Conservation (phyloP, 352 stramenopile genomes). For the Aphanomyces astaci region DNA sequence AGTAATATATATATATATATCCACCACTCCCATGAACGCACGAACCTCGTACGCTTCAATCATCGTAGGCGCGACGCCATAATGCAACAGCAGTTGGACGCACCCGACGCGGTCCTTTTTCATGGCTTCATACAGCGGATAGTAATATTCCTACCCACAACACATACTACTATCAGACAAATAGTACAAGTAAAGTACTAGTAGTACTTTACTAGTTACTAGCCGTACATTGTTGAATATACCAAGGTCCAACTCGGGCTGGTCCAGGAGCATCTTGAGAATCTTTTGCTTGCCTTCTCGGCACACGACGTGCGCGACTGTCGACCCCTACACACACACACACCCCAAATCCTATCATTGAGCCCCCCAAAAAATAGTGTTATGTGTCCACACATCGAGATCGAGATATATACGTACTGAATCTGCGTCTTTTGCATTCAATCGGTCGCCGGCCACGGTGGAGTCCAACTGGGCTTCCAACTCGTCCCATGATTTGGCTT, state of each 20-base stretch:
- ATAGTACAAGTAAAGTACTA: too few relatives aligned
- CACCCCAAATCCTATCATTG: too few relatives aligned
- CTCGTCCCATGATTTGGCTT: slow-evolving; percentile 6
- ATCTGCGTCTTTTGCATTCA: background rate
- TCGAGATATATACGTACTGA: background rate
- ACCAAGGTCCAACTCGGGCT: background rate
- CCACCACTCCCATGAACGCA: background rate
- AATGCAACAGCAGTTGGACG: background rate
- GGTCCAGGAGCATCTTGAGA: background rate
- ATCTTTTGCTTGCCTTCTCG: background rate
- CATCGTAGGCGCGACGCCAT: background rate
- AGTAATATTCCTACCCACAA: background rate
- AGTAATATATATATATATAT: too few relatives aligned
- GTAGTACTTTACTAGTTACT: too few relatives aligned
- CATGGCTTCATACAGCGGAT: background rate
- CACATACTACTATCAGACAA: background rate
- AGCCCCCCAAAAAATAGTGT: too few relatives aligned
- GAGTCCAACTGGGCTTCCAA: background rate
- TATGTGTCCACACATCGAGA: background rate
- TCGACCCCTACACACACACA: background rate
- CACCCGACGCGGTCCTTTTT: slow-evolving; percentile 4
- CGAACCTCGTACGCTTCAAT: slow-evolving; percentile 3
- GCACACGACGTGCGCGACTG: background rate
- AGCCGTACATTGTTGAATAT: background rate
- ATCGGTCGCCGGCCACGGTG: background rate